Evolutionary conservation across 257 asterid species (phyloP).

Genomic region (Fraxinus excelsior): DNA sequence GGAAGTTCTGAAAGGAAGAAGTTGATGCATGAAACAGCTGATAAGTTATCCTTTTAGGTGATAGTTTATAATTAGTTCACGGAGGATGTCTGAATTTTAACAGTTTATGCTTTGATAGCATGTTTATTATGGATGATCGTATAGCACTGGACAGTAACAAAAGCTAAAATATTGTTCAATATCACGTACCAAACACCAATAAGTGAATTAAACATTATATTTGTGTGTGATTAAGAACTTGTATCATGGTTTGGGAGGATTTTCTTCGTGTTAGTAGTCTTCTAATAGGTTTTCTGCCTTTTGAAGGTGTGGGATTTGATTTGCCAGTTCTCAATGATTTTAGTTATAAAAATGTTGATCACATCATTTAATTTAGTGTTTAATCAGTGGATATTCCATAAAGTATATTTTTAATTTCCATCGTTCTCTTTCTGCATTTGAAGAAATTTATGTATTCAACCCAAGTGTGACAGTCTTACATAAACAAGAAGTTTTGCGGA

Average conservation of each 20-base stretch:
- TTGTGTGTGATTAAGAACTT: neutral
- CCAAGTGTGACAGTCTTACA: neutral
- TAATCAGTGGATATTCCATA: neutral
- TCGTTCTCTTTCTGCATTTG: neutral
- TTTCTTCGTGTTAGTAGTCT: neutral
- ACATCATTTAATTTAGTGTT: neutral
- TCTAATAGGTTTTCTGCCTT: neutral
- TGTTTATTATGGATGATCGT: neutral
- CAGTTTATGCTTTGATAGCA: neutral
- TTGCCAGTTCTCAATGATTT: neutral
- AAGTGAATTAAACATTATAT: neutral
- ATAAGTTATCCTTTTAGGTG: neutral
- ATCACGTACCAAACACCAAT: neutral
- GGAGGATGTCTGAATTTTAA: neutral
- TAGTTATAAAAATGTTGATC: neutral
- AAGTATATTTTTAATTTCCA: neutral
- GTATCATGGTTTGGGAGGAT: neutral
- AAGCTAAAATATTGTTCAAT: neutral
- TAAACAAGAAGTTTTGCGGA: neutral
- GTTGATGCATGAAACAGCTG: neutral
- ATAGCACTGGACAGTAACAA: neutral
- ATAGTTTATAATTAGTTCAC: neutral
- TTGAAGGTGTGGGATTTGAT: neutral
- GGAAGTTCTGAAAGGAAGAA: neutral
- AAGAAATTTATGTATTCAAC: neutral